Conservation (phyloP, 805 yeast genomes). For the Candida pseudofarinosa region DNA sequence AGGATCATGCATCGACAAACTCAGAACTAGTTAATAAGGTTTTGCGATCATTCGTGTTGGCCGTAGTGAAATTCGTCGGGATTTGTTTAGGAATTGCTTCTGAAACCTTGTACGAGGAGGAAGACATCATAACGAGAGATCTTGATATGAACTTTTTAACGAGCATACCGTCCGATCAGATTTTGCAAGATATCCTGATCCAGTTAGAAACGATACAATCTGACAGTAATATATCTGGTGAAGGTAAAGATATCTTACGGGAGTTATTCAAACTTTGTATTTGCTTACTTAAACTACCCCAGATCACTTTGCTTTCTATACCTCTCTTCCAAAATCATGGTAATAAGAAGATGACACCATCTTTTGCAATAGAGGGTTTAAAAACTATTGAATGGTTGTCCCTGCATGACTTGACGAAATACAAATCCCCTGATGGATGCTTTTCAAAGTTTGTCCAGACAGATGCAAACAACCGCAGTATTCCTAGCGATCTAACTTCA, state of each 20-base stretch:
- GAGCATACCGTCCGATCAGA: slow-evolving; percentile 18
- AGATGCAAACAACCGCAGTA: slow-evolving; percentile 32
- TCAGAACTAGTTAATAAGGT: slow-evolving; percentile 44
- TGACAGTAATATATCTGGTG: slow-evolving; percentile 9
- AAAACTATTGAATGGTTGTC: slow-evolving; percentile 4
- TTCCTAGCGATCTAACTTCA: slow-evolving; percentile 30
- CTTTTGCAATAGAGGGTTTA: slow-evolving; percentile 1
- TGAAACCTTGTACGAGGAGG: slow-evolving; percentile 70
- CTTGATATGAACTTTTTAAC: slow-evolving; percentile 45
- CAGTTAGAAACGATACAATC: slow-evolving; percentile 20
- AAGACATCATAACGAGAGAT: slow-evolving; percentile 63
- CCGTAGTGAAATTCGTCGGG: slow-evolving; percentile 52
- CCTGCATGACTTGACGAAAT: slow-evolving; percentile 1
- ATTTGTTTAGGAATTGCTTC: slow-evolving; percentile 43
- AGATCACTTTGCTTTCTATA: slow-evolving; percentile 13
- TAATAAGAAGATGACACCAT: background rate
- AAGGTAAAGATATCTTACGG: slow-evolving; percentile 6
- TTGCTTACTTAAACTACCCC: slow-evolving; percentile 14
- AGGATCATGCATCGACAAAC: slow-evolving; percentile 12
- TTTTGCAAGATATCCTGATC: slow-evolving; percentile 26
- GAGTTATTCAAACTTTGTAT: slow-evolving; percentile 4
- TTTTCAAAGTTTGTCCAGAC: slow-evolving; percentile 35
- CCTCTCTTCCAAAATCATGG: slow-evolving; percentile 10
- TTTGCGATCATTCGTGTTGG: slow-evolving; percentile 48
- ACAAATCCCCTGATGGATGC: slow-evolving; percentile 17